phyloP scores from a whole-genome alignment of 768 basidiomycete genomes.

The Gautieria morchelliformis region DNA sequence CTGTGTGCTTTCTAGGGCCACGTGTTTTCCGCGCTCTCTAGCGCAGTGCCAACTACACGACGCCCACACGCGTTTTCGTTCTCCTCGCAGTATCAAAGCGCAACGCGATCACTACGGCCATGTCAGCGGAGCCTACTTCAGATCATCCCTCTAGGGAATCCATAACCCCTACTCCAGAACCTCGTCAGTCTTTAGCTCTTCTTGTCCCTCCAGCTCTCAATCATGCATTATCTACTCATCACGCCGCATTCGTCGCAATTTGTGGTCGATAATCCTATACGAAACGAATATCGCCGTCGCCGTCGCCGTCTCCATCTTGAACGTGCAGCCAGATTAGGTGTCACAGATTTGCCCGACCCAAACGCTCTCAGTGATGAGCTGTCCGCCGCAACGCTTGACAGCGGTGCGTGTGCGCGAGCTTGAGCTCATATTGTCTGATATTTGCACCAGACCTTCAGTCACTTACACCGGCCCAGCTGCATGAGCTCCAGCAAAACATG shows the following conservation, averaged over 20 bases:
- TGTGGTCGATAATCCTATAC: conserved; percentile 1
- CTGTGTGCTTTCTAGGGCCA: not conserved
- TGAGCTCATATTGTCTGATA: not conserved
- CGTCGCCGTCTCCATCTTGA: conserved; percentile 5
- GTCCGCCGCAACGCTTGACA: not conserved
- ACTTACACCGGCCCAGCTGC: conserved; percentile 3
- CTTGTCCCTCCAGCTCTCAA: conserved; percentile 1
- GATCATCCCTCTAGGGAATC: not conserved
- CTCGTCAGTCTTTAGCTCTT: conserved; percentile 9
- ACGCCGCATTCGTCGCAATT: not conserved
- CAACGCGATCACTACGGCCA: not conserved
- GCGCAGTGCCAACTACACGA: not conserved
- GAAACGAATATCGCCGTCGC: conserved; percentile 1
- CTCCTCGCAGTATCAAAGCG: not conserved
- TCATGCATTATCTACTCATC: conserved; percentile 8
- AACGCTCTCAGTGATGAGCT: not conserved
- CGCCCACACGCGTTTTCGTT: conserved; percentile 2
- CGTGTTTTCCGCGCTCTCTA: not conserved
- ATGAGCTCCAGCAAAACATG: conserved; percentile 22
- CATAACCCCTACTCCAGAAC: conserved; percentile 1
- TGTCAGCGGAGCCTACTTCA: not conserved
- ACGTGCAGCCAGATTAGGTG: conserved; percentile 5
- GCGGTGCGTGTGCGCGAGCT: not conserved
- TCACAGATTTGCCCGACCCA: not conserved
- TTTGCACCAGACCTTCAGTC: conserved; percentile 1